Conservation (phyloP, 148 eudicot species). For the Camellia sinensis region DNA sequence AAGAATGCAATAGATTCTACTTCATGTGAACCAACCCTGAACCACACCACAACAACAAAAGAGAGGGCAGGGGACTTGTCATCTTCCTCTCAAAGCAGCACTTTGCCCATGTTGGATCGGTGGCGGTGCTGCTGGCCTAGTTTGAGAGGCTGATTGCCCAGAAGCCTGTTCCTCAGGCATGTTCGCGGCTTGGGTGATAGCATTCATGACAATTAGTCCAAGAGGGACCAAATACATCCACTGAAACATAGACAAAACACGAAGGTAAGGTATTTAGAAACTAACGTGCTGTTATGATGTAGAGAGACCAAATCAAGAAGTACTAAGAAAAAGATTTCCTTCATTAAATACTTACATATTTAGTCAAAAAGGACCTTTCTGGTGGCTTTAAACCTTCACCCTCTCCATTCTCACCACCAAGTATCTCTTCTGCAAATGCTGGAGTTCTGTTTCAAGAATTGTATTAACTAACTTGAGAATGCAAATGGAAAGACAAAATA, state of each 20-base stretch:
- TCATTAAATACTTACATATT: constrained; percentile 66
- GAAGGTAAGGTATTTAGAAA: background rate
- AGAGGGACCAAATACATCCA: constrained; percentile 99
- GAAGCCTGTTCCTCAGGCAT: constrained; percentile 77
- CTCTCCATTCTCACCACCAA: constrained; percentile 47
- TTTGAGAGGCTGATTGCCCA: constrained; percentile 44
- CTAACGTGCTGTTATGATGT: no score
- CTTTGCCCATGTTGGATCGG: constrained; percentile 49
- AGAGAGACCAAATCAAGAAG: background rate
- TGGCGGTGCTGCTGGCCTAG: constrained; percentile 29
- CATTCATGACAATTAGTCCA: constrained; percentile 87
- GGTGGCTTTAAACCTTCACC: constrained; percentile 68
- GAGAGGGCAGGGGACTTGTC: background rate
- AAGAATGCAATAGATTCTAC: background rate
- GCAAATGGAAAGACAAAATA: background rate
- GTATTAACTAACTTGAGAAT: background rate
- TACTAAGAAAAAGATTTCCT: background rate
- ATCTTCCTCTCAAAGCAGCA: constrained; percentile 65
- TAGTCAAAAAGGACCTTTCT: constrained; percentile 94
- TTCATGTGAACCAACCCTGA: background rate
- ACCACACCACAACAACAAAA: background rate
- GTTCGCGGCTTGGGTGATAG: constrained; percentile 95
- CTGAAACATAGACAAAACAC: constrained; percentile 40
- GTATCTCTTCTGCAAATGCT: constrained; percentile 68
- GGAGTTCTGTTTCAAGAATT: constrained; percentile 60